Evolutionary conservation across 192 early-diverging fungal genomes (phyloP).

Genomic region (Coemansia sp.): DNA sequence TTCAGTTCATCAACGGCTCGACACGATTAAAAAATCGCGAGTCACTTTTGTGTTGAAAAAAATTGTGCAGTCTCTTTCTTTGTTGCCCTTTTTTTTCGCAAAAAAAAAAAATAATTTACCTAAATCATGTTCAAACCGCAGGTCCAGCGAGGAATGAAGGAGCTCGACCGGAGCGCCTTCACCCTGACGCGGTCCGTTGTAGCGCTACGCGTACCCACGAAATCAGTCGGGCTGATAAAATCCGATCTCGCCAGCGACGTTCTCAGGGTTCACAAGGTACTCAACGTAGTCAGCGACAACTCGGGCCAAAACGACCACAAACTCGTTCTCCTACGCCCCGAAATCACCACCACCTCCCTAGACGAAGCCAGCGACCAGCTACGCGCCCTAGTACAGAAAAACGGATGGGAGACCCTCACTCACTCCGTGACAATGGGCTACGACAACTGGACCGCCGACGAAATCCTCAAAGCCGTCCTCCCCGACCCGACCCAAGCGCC

Average conservation of each 20-base stretch:
- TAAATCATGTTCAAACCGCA: slow-evolving; percentile 55
- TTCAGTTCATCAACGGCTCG: no score
- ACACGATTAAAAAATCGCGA: no score
- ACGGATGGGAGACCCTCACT: slow-evolving; percentile 28
- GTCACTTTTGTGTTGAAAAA: not conserved
- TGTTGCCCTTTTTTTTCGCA: not conserved
- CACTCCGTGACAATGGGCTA: slow-evolving; percentile 68
- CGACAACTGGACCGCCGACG: slow-evolving; percentile 89
- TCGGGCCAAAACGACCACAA: slow-evolving; percentile 20
- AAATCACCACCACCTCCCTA: slow-evolving; percentile 24
- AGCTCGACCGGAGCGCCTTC: slow-evolving; percentile 69
- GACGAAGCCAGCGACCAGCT: slow-evolving; percentile 25
- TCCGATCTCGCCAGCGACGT: slow-evolving; percentile 52
- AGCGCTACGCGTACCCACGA: slow-evolving; percentile 65
- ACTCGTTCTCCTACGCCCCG: slow-evolving; percentile 55
- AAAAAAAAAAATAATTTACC: not conserved
- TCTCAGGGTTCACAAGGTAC: slow-evolving; percentile 62
- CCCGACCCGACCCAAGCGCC: slow-evolving; percentile 82
- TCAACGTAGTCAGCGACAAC: slow-evolving; percentile 61
- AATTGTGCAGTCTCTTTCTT: not conserved
- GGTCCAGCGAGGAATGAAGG: slow-evolving; percentile 63
- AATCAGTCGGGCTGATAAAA: slow-evolving; percentile 55
- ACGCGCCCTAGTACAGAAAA: not conserved
- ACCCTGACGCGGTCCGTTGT: slow-evolving; percentile 57
- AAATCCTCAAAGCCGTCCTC: slow-evolving; percentile 85